Base-by-base conservation (phyloP, 148 eudicot species). In the Spergularia marina region DNA sequence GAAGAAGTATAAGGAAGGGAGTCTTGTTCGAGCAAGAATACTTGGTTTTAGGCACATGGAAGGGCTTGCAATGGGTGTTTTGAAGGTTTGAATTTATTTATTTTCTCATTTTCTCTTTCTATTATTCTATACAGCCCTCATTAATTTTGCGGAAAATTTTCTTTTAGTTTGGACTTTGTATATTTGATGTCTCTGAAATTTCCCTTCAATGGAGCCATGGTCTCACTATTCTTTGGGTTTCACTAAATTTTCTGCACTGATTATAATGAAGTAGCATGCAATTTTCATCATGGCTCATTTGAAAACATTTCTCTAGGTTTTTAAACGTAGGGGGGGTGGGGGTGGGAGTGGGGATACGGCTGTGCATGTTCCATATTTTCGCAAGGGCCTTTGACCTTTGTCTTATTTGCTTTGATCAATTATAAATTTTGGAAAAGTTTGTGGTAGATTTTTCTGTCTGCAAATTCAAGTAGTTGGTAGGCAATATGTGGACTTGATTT, bases 31-130 rank as follows among this genome's bases (percentile, higher is more conserved):
- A 59, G 90, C 85, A 62, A 88, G 99, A 81, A 79, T 95, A 76
- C 92, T 87, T 85, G 97, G 97, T 69, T 95, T 87, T 76, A 89
- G 90, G 86, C 92, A 87, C 81, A 81, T 92, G 87, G 99, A 92
- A 78, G 97, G 99, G 79, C 87, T 92, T 67, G 97, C 97, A n/a
- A 92, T 87, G 86, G 87, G 90, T 84, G 82, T 85, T 81, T 81
- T 95, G 11, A 95, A 95, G 99, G 97, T 95, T 34, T 47, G 62
- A 18, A 59, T 69, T 84, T 5, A 1, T 60, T 59, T 20, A 12
- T 21, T 72, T 41, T 12, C 3, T 39, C 8, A 11, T 17, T 5
- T 17, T 25, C 16, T 63, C 10, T 13, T 2, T 20, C 52, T 65
- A 39, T 57, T 40, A 53, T 3, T 64, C 17, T 68, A n/a, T 7